Conservation (phyloP, 441 rosid species). For the Adansonia gregorii region DNA sequence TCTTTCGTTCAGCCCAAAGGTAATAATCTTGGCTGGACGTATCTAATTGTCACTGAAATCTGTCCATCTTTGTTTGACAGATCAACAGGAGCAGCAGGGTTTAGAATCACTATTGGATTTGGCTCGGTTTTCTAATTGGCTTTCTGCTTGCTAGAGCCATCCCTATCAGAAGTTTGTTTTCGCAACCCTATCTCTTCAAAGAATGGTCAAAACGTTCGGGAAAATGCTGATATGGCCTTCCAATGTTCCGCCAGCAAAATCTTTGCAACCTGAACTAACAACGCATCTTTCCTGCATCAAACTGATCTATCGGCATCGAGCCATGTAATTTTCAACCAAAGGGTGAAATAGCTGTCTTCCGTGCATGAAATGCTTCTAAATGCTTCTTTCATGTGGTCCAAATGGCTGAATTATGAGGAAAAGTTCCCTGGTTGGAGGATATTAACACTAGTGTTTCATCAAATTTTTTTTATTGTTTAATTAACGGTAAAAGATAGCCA, state of each 20-base stretch:
- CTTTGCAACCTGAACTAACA: background rate
- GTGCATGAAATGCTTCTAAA: background rate
- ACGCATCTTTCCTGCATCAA: background rate
- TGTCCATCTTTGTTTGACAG: conserved; percentile 31
- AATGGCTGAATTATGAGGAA: background rate
- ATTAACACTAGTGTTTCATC: background rate
- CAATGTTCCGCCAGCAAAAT: background rate
- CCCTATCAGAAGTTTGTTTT: conserved; percentile 24
- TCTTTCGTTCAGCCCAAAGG: conserved; percentile 7
- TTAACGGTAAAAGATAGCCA: background rate
- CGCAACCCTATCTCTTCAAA: conserved; percentile 1
- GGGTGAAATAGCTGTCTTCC: conserved; percentile 10
- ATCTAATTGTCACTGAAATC: conserved; percentile 16
- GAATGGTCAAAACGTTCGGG: background rate
- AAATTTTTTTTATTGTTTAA: background rate
- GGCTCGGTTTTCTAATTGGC: conserved; percentile 1
- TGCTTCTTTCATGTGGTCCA: background rate
- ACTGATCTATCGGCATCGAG: background rate
- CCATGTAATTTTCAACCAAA: background rate
- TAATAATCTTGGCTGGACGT: background rate
- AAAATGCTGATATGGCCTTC: background rate
- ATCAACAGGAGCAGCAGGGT: conserved; percentile 36
- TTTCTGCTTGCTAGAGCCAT: background rate
- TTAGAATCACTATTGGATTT: conserved; percentile 30
- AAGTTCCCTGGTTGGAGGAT: conserved; percentile 3